phyloP scores from a whole-genome alignment of 2,329 filamentous ascomycete genomes.

The Orbilia javanica region DNA sequence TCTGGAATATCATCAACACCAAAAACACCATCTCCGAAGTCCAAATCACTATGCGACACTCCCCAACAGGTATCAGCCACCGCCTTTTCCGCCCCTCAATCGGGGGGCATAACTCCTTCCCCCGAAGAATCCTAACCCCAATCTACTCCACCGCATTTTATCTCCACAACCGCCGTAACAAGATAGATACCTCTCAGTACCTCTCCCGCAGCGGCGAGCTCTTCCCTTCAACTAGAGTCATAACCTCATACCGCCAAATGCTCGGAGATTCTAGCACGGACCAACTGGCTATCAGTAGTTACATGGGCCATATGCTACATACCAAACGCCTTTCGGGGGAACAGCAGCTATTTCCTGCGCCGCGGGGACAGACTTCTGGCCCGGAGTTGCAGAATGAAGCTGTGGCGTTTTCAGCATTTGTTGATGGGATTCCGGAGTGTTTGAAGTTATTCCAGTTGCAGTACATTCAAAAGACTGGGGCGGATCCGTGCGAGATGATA shows the following conservation, averaged over 20 bases:
- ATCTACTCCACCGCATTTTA: conserved; percentile 49
- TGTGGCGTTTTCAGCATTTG: conserved; percentile 2
- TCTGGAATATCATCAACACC: conserved; percentile 10
- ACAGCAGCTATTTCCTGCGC: neutral
- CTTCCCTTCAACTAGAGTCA: conserved; percentile 20
- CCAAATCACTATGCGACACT: conserved; percentile 17
- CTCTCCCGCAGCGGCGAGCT: conserved; percentile 4
- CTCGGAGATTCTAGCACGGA: conserved; percentile 20
- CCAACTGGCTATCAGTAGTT: conserved; percentile 12
- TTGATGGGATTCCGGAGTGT: neutral
- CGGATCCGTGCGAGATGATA: neutral
- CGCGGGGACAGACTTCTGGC: neutral
- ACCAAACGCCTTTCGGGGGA: neutral
- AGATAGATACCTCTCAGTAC: conserved; percentile 2
- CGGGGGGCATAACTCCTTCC: neutral
- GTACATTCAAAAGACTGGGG: conserved; percentile 6
- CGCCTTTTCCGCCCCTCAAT: neutral
- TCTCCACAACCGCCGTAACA: conserved; percentile 18
- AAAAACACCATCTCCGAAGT: conserved; percentile 36
- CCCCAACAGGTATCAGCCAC: neutral
- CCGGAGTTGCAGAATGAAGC: conserved; percentile 3
- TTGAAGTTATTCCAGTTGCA: conserved; percentile 29
- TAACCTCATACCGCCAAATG: conserved; percentile 18
- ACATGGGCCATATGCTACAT: conserved; percentile 20
- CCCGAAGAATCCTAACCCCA: conserved; percentile 18